Percentiles rank a stretch among this genome's conserved stretches.
Evolutionary conservation across 208 protist species (phyloP).

Genomic region (Acanthamoeba lenticulata): DNA sequence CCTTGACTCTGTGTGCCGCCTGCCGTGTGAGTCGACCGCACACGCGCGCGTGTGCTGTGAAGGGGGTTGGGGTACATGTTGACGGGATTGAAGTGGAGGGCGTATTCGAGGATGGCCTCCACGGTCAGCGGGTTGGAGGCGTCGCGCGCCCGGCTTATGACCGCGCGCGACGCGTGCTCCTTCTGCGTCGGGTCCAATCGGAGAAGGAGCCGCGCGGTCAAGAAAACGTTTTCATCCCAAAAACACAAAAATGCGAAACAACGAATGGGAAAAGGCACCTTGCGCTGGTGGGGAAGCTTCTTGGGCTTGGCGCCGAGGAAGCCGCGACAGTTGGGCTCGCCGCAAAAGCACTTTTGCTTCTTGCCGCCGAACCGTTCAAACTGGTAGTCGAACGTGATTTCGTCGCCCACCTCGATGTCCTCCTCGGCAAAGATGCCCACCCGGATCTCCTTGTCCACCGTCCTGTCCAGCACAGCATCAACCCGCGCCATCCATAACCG

Average conservation of each 20-base stretch:
- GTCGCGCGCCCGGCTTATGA: neutral
- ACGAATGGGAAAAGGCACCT: neutral
- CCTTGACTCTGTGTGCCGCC: neutral
- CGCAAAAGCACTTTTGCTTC: conserved; percentile 88
- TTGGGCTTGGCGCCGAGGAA: neutral
- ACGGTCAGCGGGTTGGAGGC: neutral
- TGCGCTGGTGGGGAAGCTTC: neutral
- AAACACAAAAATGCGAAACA: neutral
- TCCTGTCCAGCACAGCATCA: conserved; percentile 74
- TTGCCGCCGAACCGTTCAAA: conserved; percentile 78
- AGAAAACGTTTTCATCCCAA: neutral
- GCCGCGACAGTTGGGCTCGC: conserved; percentile 74
- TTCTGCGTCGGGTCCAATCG: neutral
- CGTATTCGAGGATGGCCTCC: neutral
- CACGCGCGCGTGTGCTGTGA: neutral
- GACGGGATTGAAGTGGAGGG: neutral
- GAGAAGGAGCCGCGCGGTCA: neutral
- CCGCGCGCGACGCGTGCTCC: neutral
- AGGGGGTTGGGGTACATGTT: neutral
- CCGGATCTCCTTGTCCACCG: conserved; percentile 78
- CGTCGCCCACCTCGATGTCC: conserved; percentile 84
- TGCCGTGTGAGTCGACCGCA: neutral
- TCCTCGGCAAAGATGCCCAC: conserved; percentile 86
- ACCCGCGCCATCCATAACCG: conserved; percentile 78
- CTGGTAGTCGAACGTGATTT: conserved; percentile 90